Evolutionary conservation across 495 filamentous ascomycete species (phyloP).

Genomic region (Neurospora sp.): DNA sequence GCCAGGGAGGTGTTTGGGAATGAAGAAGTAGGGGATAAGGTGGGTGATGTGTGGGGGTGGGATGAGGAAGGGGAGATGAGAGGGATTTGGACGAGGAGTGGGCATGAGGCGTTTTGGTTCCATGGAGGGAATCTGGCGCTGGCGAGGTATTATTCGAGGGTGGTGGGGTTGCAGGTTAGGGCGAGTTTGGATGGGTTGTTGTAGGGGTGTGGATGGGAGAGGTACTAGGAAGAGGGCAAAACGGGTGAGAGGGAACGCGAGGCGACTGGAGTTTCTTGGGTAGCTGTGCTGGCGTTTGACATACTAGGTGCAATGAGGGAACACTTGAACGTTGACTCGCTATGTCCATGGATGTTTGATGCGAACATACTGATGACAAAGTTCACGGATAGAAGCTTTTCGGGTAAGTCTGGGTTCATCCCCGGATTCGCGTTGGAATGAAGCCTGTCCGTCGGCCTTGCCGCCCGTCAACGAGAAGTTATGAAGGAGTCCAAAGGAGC

Average conservation of each 20-base stretch:
- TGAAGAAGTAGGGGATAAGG: slow-evolving; percentile 47
- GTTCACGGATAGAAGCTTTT: not conserved
- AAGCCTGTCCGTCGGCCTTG: too few species aligned
- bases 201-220: not conserved
- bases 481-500: too few species aligned
- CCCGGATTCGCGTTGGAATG: too few species aligned
- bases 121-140: slow-evolving; percentile 73
- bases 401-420: too few species aligned
- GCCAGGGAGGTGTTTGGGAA: slow-evolving; percentile 59
- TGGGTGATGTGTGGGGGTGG: slow-evolving; percentile 67
- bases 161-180: slow-evolving; percentile 71
- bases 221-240: not conserved
- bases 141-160: slow-evolving; percentile 58
- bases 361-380: not conserved
- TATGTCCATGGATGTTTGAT: not conserved
- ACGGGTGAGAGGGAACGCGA: not conserved
- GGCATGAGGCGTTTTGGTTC: slow-evolving; percentile 73
- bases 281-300: not conserved
- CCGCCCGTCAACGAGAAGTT: too few species aligned
- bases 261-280: not conserved
- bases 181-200: slow-evolving; percentile 46
- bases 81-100: slow-evolving; percentile 59
- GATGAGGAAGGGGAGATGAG: slow-evolving; percentile 67
- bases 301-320: not conserved
- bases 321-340: not conserved